Base-by-base conservation (phyloP, 257 asterid genomes). In the Nicotiana tabacum region DNA sequence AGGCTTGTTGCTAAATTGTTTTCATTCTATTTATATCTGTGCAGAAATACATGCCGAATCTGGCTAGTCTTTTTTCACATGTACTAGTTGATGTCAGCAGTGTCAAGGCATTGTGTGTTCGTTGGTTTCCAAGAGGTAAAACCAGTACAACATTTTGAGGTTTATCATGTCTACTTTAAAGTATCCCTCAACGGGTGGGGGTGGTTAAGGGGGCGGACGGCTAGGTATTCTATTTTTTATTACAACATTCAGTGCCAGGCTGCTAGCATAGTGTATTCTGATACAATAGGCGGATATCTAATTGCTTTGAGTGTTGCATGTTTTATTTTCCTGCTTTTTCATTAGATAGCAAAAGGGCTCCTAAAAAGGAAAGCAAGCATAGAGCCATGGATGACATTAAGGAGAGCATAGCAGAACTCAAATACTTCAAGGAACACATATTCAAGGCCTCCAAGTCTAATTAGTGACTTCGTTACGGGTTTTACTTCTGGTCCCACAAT, bases 51-150 rank as follows among this genome's bases (percentile, higher is more conserved):
- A 94, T 96, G 99, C 96, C 98, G 55, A 92, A 91, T 69, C 87
- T 96, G 93, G 99, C 98, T 58, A 89, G 94, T 56, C 96, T 96
- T 70, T 93, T 96, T 91, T 85, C 94, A 65, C 99, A 93, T 77
- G 90, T 92, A n/a, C 81, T 94, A 17, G 99, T 93, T 70, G 99
- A 96, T 77, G 99, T 96, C 83, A 96, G 99, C 93, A 93, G 97
- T 51, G 83, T 96, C 85, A 92, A 90, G 88, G 96, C 98, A 2
- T 77, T 96, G 82, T 94, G 98, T 81, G 27, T 87, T 77, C 97
- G 98, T 43, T 96, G 99, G 98, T 96, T 84, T 87, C 98, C 98
- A 57, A 91, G 80, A 94, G 99, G 99, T 96, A 86, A 89, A 64
- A 48, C 79, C 37, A 27, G 60, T 74, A 46, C 24, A 46, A 18